Evolutionary conservation across 495 filamentous ascomycete species (phyloP), one percentile per base, ranked within the genome.

Genomic region (Xylaria sp.): DNA sequence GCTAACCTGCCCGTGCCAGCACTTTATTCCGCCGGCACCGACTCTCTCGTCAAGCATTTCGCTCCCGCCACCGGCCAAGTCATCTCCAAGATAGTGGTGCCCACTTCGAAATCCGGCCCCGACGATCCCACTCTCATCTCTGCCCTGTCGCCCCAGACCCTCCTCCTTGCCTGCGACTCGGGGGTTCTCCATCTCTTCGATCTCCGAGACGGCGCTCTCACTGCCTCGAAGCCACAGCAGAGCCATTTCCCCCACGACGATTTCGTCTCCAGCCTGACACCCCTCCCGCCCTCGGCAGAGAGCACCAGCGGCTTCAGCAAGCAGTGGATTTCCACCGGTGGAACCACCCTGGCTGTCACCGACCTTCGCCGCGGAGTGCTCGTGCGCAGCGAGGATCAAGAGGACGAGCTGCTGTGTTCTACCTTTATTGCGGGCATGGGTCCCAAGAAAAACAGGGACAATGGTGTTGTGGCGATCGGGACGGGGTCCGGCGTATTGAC

Each of bases 281-380:
- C 95, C 0, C 87, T 98, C 0, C 94, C 95, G 0, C 84, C 95
- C 0, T 91, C 91, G 5, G 82, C 88, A 1, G 88, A 90, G 15
- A 93, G 91, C 75, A 96, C 92, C 1, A 93, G 90, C 2, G 94
- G 94, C 3, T 94, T 91, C 80, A 90, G 90, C 78, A 97, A 97
- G 76, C 95, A 98, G 80, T 98, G 93, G 90, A 86, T 97, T 29
- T 93, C 90, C 7, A 97, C 95, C 0, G 97, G 96, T 52, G 94
- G 93, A 31, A 94, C 92, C 1, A 97, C 94, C 1, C 82, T 98
- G 19, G 93, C 93, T 11, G 89, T 97, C 44, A 95, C 93, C 1
- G 96, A 99, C 81, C 83, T 97, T 8, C 88, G 96, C 29, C 85
- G 90, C 41, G 93, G 93, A 6, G 92, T 97, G 1, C 80, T 98